Percentiles rank a stretch among this genome's conserved stretches.
Conservation (phyloP, 1,284 basidiomycete genomes). For the Leccinum subfulvum region DNA sequence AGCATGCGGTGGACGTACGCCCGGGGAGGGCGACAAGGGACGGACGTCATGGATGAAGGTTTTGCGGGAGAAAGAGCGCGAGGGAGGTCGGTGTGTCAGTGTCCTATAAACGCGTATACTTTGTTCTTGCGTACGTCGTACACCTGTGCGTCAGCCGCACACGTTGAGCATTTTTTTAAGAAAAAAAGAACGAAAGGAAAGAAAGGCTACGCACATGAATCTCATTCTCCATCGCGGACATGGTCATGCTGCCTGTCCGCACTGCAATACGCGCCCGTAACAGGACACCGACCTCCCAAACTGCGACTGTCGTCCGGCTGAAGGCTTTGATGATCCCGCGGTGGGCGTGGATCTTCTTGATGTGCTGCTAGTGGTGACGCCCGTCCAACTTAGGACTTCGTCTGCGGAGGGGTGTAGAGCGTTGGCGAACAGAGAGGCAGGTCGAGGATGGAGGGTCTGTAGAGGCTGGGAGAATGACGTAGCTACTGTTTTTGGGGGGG, state of each 20-base stretch:
- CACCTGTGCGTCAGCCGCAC: conserved; percentile 45
- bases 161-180: background rate
- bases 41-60: conserved; percentile 87
- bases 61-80: conserved; percentile 83
- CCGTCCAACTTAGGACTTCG: conserved; percentile 59
- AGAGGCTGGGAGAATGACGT: conserved; percentile 69
- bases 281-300: conserved; percentile 82
- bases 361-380: conserved; percentile 58
- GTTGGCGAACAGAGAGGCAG: conserved; percentile 71
- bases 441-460: conserved; percentile 79
- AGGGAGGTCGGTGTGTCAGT: conserved; percentile 85
- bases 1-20: conserved; percentile 79
- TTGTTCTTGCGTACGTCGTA: conserved; percentile 73
- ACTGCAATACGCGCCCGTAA: conserved; percentile 57
- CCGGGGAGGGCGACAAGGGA: conserved; percentile 81
- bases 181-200: background rate
- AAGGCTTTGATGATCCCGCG: conserved; percentile 85
- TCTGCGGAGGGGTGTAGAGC: conserved; percentile 83
- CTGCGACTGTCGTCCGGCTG: conserved; percentile 80
- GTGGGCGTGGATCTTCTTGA: conserved; percentile 77
- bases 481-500: conserved; percentile 72
- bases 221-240: conserved; percentile 66
- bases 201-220: conserved; percentile 70
- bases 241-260: too few relatives aligned
- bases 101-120: conserved; percentile 76